A percentile compares a stretch with the other conserved stretches of the same genome.
These are phyloP conservation scores for Wickerhamiella infanticola DNA, from an alignment of 1,139 yeast genomes.

Conservation along the genomic window DNA sequence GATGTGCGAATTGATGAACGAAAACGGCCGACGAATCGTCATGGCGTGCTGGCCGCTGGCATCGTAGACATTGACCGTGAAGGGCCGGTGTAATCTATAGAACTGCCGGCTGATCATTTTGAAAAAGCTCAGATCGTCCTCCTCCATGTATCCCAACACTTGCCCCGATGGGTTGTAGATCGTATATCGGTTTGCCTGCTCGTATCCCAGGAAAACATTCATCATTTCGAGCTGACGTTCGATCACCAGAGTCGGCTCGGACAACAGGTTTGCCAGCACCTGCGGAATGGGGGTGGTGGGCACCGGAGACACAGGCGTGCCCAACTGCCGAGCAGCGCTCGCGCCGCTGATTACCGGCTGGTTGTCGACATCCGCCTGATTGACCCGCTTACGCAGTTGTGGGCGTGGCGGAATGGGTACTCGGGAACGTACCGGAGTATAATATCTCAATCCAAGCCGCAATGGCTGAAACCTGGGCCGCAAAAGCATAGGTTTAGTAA, in stretches of 20 bases:
- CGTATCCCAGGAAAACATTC: slow-evolving; percentile 77
- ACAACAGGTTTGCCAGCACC: slow-evolving; percentile 35
- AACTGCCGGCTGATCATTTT: slow-evolving; percentile 67
- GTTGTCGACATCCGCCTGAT: slow-evolving; percentile 1
- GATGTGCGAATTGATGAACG: slow-evolving; percentile 77
- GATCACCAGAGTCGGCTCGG: slow-evolving; percentile 70
- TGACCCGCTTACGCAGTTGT: slow-evolving; percentile 5
- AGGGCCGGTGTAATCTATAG: slow-evolving; percentile 72
- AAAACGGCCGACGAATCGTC: slow-evolving; percentile 58
- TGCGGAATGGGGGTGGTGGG: slow-evolving; percentile 4
- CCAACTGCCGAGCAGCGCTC: slow-evolving; percentile 1
- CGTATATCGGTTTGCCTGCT: slow-evolving; percentile 68
- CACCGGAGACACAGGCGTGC: slow-evolving; percentile 1
- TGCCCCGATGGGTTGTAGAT: slow-evolving; percentile 61
- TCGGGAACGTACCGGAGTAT: slow-evolving; percentile 11
- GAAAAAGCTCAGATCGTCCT: slow-evolving; percentile 55
- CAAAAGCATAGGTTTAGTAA: no score
- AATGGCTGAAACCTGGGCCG: background rate
- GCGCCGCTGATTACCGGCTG: slow-evolving; percentile 5
- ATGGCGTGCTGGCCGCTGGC: slow-evolving; percentile 50
- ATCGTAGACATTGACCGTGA: slow-evolving; percentile 67
- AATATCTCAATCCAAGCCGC: slow-evolving; percentile 2
- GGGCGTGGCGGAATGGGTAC: slow-evolving; percentile 11
- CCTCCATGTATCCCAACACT: slow-evolving; percentile 66
- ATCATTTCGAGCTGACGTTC: slow-evolving; percentile 79